Percentiles rank a stretch among this genome's conserved stretches.
These are phyloP conservation scores for Aaosphaeria arxii DNA, from an alignment of 2,329 filamentous ascomycete species.

Conservation along the genomic window DNA sequence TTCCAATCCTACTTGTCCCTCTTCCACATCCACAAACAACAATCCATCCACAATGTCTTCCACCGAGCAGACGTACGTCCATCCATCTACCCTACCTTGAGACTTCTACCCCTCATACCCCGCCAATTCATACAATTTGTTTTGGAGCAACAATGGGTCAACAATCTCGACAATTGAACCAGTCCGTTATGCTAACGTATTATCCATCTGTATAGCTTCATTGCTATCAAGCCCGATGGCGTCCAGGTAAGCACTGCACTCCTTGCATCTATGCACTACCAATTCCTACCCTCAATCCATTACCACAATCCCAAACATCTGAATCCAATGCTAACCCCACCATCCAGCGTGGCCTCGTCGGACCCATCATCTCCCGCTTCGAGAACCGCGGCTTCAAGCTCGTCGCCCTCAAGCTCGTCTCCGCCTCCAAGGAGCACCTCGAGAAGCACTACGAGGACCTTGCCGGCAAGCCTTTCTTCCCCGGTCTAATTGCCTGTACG, in stretches of 20 bases:
- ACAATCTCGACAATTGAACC: conserved; percentile 19
- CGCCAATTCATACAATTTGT: not conserved
- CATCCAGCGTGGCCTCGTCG: conserved; percentile 88
- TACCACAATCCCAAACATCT: not conserved
- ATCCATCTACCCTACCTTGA: not conserved
- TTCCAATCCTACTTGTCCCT: not conserved
- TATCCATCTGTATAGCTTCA: conserved; percentile 68
- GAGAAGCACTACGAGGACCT: conserved; percentile 98
- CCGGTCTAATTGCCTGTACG: conserved; percentile 86
- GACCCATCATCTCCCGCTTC: conserved; percentile 96
- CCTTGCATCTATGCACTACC: not conserved
- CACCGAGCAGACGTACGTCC: conserved; percentile 81
- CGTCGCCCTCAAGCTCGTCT: conserved; percentile 91
- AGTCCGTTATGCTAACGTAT: too few species aligned
- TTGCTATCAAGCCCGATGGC: conserved; percentile 99
- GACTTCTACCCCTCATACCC: not conserved
- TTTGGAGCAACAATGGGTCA: conserved; percentile 12
- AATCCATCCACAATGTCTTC: conserved; percentile 47
- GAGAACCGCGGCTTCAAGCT: conserved; percentile 99
- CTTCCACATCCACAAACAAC: conserved; percentile 10
- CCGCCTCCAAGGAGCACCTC: conserved; percentile 89
- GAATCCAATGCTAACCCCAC: not conserved
- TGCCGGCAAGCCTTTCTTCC: conserved; percentile 93
- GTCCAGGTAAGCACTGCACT: conserved; percentile 71
- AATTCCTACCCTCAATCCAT: not conserved